Conservation (phyloP, 176 grass and related monocot genomes). For the Cymbopogon citratus region DNA sequence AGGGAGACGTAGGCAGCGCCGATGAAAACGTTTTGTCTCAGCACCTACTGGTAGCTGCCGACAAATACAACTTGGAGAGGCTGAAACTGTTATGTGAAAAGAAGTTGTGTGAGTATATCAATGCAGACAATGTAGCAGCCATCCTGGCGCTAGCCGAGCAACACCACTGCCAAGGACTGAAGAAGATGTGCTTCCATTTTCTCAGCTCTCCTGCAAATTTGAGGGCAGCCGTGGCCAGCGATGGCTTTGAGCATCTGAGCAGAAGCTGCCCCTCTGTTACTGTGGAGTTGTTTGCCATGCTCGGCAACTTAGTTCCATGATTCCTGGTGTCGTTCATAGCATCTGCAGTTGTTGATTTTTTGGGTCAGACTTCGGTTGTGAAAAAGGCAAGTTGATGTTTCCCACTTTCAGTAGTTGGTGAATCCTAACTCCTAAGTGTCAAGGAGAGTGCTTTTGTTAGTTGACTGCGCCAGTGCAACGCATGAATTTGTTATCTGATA, state of each 20-base stretch:
- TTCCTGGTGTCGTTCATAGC: background rate
- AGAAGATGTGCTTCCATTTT: background rate
- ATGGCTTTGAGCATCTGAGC: background rate
- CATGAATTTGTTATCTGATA: too few species aligned
- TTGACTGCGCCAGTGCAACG: background rate
- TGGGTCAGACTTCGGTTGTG: background rate
- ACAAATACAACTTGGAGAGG: conserved; percentile 38
- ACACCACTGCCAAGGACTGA: background rate
- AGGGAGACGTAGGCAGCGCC: background rate
- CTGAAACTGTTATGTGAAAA: conserved; percentile 38
- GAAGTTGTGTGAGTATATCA: background rate
- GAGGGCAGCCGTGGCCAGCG: background rate
- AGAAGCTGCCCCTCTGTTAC: too few species aligned
- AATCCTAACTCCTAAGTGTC: background rate
- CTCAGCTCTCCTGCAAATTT: background rate
- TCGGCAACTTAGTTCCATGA: background rate
- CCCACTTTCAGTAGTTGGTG: background rate
- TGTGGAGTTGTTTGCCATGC: too few species aligned
- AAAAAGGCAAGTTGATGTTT: background rate
- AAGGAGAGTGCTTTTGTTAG: background rate
- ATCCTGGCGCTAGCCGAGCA: background rate
- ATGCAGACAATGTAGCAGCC: background rate
- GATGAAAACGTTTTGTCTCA: conserved; percentile 19
- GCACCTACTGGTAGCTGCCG: conserved; percentile 36
- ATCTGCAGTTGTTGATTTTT: background rate